phyloP scores from a whole-genome alignment of 225 moss, liverwort and hornwort genomes.

The Thuidium tamariscinum region DNA sequence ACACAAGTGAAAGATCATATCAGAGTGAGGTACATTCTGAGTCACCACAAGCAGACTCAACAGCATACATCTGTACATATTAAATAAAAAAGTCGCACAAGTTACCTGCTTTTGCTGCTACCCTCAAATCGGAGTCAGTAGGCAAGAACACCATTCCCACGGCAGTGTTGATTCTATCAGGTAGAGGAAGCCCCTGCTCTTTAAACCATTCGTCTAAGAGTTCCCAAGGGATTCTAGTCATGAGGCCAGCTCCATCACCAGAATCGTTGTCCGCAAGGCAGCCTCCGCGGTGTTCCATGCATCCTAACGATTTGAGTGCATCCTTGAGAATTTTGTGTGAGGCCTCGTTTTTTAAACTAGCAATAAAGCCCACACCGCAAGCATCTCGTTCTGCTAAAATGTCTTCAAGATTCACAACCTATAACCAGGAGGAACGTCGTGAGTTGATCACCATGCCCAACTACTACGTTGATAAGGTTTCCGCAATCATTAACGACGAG shows the following conservation, averaged over 20 bases:
- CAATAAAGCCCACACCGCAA: constrained; percentile 83
- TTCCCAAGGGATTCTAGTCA: constrained; percentile 84
- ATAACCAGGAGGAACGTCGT: neutral
- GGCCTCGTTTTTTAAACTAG: constrained; percentile 62
- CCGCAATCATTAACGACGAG: neutral
- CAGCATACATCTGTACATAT: neutral
- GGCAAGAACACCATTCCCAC: constrained; percentile 93
- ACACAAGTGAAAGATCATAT: neutral
- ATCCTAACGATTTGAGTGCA: constrained; percentile 68
- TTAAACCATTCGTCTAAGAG: constrained; percentile 58
- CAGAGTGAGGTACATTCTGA: neutral
- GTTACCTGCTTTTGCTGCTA: constrained; percentile 69
- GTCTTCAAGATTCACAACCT: constrained; percentile 69
- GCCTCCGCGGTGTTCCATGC: constrained; percentile 95
- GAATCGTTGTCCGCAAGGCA: constrained; percentile 88
- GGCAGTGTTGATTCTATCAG: constrained; percentile 42
- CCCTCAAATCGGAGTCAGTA: constrained; percentile 27
- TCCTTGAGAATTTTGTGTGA: constrained; percentile 59
- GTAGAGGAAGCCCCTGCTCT: constrained; percentile 45
- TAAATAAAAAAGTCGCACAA: neutral
- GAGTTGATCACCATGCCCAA: neutral
- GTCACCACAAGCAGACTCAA: neutral
- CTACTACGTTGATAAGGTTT: neutral
- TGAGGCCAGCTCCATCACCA: constrained; percentile 83
- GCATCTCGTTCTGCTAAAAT: constrained; percentile 76